Evolutionary conservation across 75 land plant species (phyloP), one percentile per base, ranked within the genome.

Genomic region (Pinus tabuliformis): DNA sequence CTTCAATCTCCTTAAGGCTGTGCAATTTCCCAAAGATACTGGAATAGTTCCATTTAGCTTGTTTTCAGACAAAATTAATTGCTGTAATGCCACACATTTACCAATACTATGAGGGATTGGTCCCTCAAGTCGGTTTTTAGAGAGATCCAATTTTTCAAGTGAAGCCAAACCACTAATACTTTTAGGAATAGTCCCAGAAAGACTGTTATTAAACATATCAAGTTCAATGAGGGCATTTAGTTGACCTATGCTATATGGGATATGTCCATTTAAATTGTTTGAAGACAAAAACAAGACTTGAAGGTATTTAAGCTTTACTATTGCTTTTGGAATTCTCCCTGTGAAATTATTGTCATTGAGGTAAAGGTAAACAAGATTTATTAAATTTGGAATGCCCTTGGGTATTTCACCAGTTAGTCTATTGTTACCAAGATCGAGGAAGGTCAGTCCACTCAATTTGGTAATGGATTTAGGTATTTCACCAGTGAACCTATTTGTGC

Each of bases 181-280:
- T 22, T 54, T 57, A 17, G 82, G 79, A 56, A 80, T 80, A 6
- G 45, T 16, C n/a, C 78, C 82, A 5, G 7, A n/a, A 17, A 80
- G 12, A 8, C 58, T 30, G 64, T 82, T 82, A 14, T 58, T 74
- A 6, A 14, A 74, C 5, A 74, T 58, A 30, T 61, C 80, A 12
- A 81, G 37, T 5, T 77, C 75, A 24, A 75, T 72, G 12, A 81
- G 59, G 24, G 60, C 20, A 1, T 28, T 57, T 8, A 81, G 79
- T 17, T 37, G 6, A 21, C 74, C 74, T 17, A 22, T 59, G 24
- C 15, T 49, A 49, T 49, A 49, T 9, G 94, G 94, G 22, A 92
- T 86, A 26, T 45, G 72, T 20, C 94, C 94, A 22, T 78, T 78
- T 15, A 92, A 75, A 13, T 33, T 64, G 54, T 92, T 92, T n/a